Evolutionary conservation across 345 rosid genomes (phyloP), one percentile per base, ranked within the genome.

Genomic region (Pugionium dolabratum): DNA sequence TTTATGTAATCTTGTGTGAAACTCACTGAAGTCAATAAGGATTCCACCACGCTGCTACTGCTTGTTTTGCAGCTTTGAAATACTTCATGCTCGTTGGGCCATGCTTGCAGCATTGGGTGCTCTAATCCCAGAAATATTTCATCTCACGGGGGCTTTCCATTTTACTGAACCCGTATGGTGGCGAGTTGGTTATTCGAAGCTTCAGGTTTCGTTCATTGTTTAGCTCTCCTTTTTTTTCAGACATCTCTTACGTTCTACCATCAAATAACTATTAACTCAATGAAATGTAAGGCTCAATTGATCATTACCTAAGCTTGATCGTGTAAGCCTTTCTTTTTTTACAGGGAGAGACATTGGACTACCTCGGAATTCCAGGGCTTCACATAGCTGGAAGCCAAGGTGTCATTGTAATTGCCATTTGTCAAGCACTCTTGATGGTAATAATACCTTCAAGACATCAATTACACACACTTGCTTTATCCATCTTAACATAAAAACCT

Each of bases 311-410:
- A 18, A 18, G 9, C 36, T n/a, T 56, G 60, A 27, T 32, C 37
- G 0, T 27, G 28, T 34, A 65, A 51, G 7, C 33, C 7, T 42
- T 35, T 32, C 5, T 54, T 27, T 42, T 42, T 50, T 57, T 47
- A 56, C 65, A 89, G 97, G 97, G 98, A 61, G 98, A 90, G 72
- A 86, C 97, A 28, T 62, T 93, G 64, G 97, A 93, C 76, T 93
- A 93, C 81, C 85, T 90, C 0, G 98, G 97, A 59, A 89, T 93
- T 61, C 91, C 98, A 0, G 98, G 94, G 61, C 83, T 93, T 62
- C 98, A 93, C 59, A 53, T 89, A 32, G 98, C 97, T 28, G 98
- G 98, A 75, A 85, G 96, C 83, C 98, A 87, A 83, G 96, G 97
- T 68, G 86, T 93, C 60, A 47, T 85, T 36, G 82, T 89, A 46